These are phyloP conservation scores for Aristolochia fimbriata DNA, from an alignment of 164 flowering plant genomes.

Conservation along the genomic window DNA sequence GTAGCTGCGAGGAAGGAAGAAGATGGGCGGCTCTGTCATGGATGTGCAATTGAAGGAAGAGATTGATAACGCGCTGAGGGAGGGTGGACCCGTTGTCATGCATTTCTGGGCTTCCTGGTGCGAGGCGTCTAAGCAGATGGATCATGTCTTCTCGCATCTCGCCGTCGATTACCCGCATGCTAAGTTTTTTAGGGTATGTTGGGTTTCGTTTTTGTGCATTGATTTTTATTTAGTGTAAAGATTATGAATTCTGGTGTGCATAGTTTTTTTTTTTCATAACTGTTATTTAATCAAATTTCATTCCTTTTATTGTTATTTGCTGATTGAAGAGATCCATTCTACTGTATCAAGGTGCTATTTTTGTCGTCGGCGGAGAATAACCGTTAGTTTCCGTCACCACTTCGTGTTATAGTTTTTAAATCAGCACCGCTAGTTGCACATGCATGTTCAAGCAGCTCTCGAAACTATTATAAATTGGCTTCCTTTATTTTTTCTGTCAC, in stretches of 20 bases:
- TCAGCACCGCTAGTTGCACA: not conserved
- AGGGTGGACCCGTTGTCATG: constrained; percentile 43
- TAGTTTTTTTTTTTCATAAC: not conserved
- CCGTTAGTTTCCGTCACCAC: not conserved
- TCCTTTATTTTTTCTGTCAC: too few relatives aligned
- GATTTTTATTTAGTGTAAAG: not conserved
- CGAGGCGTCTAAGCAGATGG: constrained; percentile 97
- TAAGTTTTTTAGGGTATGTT: constrained; percentile 60
- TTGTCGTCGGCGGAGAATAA: not conserved
- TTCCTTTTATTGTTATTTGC: not conserved
- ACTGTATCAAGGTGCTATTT: not conserved
- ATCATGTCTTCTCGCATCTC: constrained; percentile 82
- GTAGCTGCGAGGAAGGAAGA: not conserved
- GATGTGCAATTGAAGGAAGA: constrained; percentile 67
- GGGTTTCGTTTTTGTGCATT: not conserved
- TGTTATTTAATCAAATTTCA: not conserved
- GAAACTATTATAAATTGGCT: too few relatives aligned
- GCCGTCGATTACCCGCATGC: constrained; percentile 81
- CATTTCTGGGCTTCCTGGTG: constrained; percentile 99
- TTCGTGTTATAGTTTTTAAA: not conserved
- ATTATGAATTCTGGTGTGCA: too few relatives aligned
- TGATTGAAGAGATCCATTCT: not conserved
- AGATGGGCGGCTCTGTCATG: constrained; percentile 67
- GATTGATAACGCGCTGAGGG: constrained; percentile 27
- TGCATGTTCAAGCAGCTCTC: too few relatives aligned